Conservation (phyloP, 2,329 filamentous ascomycete genomes). For the Gnomoniopsis sp. region DNA sequence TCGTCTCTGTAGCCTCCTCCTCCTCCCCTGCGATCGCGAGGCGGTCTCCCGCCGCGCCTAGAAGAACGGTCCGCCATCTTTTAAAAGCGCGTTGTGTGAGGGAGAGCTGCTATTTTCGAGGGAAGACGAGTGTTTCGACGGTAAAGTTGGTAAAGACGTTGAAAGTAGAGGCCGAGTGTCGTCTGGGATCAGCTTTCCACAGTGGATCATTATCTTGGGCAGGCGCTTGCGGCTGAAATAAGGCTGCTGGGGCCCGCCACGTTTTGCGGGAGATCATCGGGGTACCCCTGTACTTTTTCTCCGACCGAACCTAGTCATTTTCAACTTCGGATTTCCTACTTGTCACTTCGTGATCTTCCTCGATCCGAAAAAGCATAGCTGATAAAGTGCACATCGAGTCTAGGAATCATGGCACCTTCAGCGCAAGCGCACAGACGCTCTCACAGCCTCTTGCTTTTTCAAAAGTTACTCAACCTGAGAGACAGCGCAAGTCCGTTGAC, state of each 20-base stretch:
- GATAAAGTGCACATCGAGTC: too few species aligned
- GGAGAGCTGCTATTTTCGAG: background rate
- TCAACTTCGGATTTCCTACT: background rate
- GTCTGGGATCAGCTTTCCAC: background rate
- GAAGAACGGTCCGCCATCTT: conserved; percentile 13
- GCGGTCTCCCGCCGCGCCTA: conserved; percentile 10
- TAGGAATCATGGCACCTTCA: conserved; percentile 21
- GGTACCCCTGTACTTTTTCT: background rate
- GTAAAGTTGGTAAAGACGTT: background rate
- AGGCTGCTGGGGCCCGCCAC: background rate
- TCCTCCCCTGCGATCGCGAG: conserved; percentile 27
- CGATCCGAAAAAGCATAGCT: background rate
- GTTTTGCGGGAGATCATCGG: background rate
- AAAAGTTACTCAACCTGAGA: conserved; percentile 49
- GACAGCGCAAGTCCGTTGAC: conserved; percentile 84
- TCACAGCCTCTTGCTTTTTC: conserved; percentile 25
- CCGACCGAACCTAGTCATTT: background rate
- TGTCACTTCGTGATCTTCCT: background rate
- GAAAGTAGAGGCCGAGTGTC: background rate
- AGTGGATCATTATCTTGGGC: background rate
- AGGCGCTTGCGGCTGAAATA: conserved; percentile 12
- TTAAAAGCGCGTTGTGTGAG: too few species aligned
- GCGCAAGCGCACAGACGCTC: conserved; percentile 23
- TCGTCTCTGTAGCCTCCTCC: conserved; percentile 24
- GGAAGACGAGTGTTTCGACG: background rate